Evolutionary conservation across 2,329 filamentous ascomycete genomes (phyloP).

Genomic region (Pseudocercospora fuligena): DNA sequence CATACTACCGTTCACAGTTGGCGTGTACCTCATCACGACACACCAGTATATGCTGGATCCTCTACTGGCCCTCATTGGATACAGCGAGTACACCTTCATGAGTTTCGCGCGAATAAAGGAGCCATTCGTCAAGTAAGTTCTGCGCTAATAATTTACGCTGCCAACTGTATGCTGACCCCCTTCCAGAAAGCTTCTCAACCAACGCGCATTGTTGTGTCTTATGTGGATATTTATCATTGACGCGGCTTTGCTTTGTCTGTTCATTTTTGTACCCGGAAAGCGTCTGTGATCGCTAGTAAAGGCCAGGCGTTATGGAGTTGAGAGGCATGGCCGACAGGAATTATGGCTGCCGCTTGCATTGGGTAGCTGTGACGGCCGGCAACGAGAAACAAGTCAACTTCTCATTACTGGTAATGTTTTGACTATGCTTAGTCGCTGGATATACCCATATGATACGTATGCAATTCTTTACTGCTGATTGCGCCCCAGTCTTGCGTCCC

Average conservation of each 20-base stretch:
- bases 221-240: conserved; percentile 76
- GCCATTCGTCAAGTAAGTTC: conserved; percentile 71
- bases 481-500: not conserved
- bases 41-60: conserved; percentile 97
- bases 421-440: not conserved
- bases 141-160: not conserved
- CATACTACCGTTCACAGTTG: conserved; percentile 89
- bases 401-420: conserved; percentile 9
- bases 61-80: conserved; percentile 82
- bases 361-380: conserved; percentile 9
- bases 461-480: not conserved
- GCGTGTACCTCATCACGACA: conserved; percentile 84
- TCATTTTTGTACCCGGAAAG: conserved; percentile 93
- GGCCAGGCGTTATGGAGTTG: conserved; percentile 10
- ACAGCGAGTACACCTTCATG: conserved; percentile 96
- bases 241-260: conserved; percentile 81
- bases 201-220: conserved; percentile 81
- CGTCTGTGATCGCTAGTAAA: conserved; percentile 59
- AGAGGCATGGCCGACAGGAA: not conserved
- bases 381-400: conserved; percentile 7
- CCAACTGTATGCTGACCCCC: conserved; percentile 13
- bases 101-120: conserved; percentile 87
- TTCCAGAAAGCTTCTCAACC: conserved; percentile 72
- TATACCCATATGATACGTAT: conserved; percentile 13
- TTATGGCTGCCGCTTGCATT: not conserved